Evolutionary conservation across 345 rosid genomes (phyloP), one percentile per base, ranked within the genome.

Genomic region (Salix koriyanagi): DNA sequence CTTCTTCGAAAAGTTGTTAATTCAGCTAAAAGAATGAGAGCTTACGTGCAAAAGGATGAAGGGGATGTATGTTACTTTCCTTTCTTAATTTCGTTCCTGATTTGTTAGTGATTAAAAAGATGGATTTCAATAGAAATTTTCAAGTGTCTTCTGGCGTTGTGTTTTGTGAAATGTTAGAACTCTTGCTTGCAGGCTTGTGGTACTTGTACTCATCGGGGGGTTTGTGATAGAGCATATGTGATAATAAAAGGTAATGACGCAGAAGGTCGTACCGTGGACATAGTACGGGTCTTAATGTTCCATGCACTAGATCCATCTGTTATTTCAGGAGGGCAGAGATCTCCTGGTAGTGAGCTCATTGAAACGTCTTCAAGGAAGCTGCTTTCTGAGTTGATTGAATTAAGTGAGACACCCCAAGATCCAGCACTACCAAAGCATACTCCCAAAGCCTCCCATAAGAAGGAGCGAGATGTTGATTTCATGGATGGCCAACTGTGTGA

Each of bases 171-270:
- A 72, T 79, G 50, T 77, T 42, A 52, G 50, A 75, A 77, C 26
- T 23, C 68, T 78, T 75, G 76, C 41, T 42, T 70, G 48, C 85
- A 93, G 99, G 95, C 88, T 83, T 96, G 99, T 70, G 74, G 94
- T 80, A 77, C 83, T 69, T 96, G 99, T 89, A 90, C 86, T 83
- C 84, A 90, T 42, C 92, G 94, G 69, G 85, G 89, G 54, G 90
- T 96, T 13, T 96, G 99, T 85, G 99, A 96, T 77, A 90, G 91
- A 82, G 99, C 99, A 74, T 91, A 91, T 65, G 90, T 91, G 81
- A 82, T 87, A 60, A 79, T 92, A 1, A 90, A 93, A 81, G 91
- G 86, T 15, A 71, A 87, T 28, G 99, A 92, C 84, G 87, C 85
- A 70, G 86, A 83, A 80, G 91, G 97, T 56, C 89, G 97, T 1